phyloP scores from a whole-genome alignment of 2,329 filamentous ascomycete species.

The Trichoderma sp. region DNA sequence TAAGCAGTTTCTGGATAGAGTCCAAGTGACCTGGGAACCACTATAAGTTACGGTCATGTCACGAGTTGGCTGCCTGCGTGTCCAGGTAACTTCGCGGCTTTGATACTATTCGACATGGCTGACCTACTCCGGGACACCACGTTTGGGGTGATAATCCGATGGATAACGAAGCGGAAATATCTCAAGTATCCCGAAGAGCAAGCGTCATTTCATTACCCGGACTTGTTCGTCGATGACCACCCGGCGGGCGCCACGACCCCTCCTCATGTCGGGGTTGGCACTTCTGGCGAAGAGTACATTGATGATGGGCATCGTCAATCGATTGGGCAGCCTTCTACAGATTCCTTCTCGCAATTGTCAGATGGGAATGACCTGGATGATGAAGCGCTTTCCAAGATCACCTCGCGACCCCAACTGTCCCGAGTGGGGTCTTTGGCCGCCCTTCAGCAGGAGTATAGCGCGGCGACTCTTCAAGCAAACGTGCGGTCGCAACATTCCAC shows the following conservation, averaged over 20 bases:
- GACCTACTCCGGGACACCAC: neutral
- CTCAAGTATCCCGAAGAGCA: slow-evolving; percentile 3
- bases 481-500: slow-evolving; percentile 1
- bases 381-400: neutral
- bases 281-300: neutral
- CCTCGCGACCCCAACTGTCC: slow-evolving; percentile 2
- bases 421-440: neutral
- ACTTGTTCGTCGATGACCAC: neutral
- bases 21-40: too few relatives aligned
- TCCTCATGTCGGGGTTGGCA: neutral
- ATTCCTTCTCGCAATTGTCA: neutral
- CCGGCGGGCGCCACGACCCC: neutral
- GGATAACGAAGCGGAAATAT: neutral
- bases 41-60: too few relatives aligned
- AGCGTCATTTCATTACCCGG: neutral
- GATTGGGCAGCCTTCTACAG: neutral
- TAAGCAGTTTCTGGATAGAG: too few relatives aligned
- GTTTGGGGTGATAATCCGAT: slow-evolving; percentile 1
- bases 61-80: too few relatives aligned
- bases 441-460: neutral
- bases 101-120: neutral
- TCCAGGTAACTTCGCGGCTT: too few relatives aligned
- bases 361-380: neutral
- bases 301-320: neutral
- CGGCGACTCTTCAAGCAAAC: neutral